Evolutionary conservation across 768 basidiomycete species (phyloP).

Genomic region (Lanmaoa pseudosensibilis): DNA sequence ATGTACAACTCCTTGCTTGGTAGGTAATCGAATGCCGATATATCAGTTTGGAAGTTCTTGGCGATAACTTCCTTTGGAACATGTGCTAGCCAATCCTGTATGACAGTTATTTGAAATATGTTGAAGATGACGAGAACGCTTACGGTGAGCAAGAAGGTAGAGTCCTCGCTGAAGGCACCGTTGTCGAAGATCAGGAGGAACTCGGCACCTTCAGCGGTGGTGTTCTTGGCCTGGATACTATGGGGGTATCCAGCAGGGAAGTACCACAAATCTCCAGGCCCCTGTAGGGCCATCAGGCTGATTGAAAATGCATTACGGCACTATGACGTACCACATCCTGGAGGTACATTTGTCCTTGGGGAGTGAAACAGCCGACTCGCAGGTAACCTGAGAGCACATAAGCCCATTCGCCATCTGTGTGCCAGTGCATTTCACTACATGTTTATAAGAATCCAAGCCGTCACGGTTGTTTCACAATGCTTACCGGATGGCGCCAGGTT

Average conservation of each 20-base stretch:
- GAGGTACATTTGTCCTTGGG: conserved; percentile 51
- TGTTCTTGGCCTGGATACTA: conserved; percentile 52
- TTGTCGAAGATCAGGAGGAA: conserved; percentile 49
- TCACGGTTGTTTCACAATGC: not conserved
- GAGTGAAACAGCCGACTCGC: conserved; percentile 51
- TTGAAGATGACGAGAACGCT: not conserved
- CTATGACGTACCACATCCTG: conserved; percentile 48
- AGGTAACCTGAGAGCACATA: conserved; percentile 51
- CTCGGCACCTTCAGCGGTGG: conserved; percentile 47
- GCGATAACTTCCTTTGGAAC: conserved; percentile 57
- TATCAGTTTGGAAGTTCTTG: conserved; percentile 58
- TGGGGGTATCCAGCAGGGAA: conserved; percentile 60
- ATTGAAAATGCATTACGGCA: conserved; percentile 5
- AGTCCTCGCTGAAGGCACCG: conserved; percentile 53
- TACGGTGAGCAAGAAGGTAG: conserved; percentile 48
- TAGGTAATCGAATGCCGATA: conserved; percentile 53
- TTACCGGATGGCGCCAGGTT: conserved; percentile 44
- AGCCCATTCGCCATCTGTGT: conserved; percentile 48
- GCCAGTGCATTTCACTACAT: conserved; percentile 46
- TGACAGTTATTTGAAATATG: not conserved
- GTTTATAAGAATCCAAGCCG: conserved; percentile 5
- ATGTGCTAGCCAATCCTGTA: conserved; percentile 67
- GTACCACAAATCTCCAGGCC: conserved; percentile 54
- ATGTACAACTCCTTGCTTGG: conserved; percentile 58
- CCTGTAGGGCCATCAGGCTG: conserved; percentile 22